These are phyloP conservation scores for Desmodesmus armatus DNA, from an alignment of 139 green algal species.

Conservation along the genomic window DNA sequence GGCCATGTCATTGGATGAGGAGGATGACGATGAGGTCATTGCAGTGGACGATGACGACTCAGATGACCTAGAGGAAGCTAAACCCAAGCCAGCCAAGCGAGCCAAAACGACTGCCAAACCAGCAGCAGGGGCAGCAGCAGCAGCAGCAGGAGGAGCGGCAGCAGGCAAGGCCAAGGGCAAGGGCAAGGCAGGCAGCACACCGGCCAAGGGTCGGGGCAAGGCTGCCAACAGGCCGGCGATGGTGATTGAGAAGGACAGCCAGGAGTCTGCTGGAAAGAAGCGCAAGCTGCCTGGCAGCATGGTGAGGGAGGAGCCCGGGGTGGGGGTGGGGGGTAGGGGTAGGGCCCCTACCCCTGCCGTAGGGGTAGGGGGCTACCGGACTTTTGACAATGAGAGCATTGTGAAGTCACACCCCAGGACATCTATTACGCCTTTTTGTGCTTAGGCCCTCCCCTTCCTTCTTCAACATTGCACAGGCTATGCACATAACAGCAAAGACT, in stretches of 20 bases:
- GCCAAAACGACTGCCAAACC: conserved; percentile 29
- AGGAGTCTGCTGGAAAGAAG: conserved; percentile 20
- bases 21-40: conserved; percentile 39
- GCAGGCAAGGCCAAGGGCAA: too few species aligned
- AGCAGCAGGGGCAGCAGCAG: conserved; percentile 6
- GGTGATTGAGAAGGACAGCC: conserved; percentile 26
- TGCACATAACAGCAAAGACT: not conserved
- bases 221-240: conserved; percentile 14
- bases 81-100: conserved; percentile 11
- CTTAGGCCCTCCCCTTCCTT: too few species aligned
- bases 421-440: too few species aligned
- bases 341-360: not conserved
- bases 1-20: conserved; percentile 12
- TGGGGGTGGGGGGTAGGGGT: too few species aligned
- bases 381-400: not conserved
- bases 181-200: not conserved
- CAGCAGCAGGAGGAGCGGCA: too few species aligned
- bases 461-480: not conserved
- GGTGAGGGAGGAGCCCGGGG: not conserved
- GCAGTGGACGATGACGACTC: conserved; percentile 25
- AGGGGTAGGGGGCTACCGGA: not conserved
- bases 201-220: not conserved
- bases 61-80: not conserved
- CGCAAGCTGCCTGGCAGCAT: conserved; percentile 40
- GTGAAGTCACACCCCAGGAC: too few species aligned